Conservation (phyloP, 306 rosid genomes). For the Cicer cuneatum region DNA sequence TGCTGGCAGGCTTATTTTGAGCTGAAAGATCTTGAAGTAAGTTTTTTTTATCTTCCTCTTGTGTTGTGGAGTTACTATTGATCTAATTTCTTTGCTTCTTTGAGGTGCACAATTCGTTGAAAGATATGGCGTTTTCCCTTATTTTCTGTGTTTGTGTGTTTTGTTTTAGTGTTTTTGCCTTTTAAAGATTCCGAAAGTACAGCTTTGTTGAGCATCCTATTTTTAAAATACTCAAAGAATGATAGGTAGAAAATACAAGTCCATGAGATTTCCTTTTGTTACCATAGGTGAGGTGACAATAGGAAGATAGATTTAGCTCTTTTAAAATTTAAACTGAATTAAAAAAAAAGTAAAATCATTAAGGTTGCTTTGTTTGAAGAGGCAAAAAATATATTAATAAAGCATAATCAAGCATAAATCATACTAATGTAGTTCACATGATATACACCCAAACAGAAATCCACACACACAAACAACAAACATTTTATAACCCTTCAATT, state of each 20-base stretch:
- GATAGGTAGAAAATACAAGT: neutral
- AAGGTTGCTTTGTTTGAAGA: too few species aligned
- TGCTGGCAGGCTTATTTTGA: constrained; percentile 97
- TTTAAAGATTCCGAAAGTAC: neutral
- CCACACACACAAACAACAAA: too few species aligned
- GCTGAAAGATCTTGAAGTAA: constrained; percentile 82
- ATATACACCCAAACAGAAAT: too few species aligned
- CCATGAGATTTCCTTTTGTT: neutral
- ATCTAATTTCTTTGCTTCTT: constrained; percentile 5
- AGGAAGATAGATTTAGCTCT: too few species aligned
- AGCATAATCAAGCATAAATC: too few species aligned
- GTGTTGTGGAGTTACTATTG: neutral
- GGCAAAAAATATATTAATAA: too few species aligned
- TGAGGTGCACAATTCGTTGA: neutral
- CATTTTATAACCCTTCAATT: too few species aligned
- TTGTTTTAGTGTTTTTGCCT: neutral
- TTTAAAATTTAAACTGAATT: too few species aligned
- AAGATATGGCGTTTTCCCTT: neutral
- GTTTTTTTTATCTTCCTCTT: constrained; percentile 8
- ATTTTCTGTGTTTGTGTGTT: neutral
- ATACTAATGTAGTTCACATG: too few species aligned
- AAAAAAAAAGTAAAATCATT: too few species aligned
- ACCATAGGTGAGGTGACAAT: too few species aligned
- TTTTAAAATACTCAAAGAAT: neutral
- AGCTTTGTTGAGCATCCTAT: neutral